These are phyloP conservation scores for Candida bentonensis DNA, from an alignment of 805 yeast species.

Conservation along the genomic window DNA sequence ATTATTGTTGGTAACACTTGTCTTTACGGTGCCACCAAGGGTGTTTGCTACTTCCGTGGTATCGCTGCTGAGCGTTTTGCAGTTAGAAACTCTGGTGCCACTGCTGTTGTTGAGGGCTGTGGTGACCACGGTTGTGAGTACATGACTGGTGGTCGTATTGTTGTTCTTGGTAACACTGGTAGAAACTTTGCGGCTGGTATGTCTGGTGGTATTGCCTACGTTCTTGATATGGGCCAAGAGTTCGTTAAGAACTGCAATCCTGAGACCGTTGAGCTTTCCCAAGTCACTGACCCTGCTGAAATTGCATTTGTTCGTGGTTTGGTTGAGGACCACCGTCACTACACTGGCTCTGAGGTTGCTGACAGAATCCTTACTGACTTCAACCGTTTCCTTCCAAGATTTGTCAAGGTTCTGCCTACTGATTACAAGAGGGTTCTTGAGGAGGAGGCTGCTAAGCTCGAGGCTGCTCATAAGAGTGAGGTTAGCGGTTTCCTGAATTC, in stretches of 20 bases:
- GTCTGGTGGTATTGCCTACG: constrained; percentile 98
- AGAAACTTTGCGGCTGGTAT: constrained; percentile 94
- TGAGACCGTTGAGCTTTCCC: constrained; percentile 68
- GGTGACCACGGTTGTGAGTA: constrained; percentile 99
- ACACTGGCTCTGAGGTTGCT: constrained; percentile 86
- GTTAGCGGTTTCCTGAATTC: constrained; percentile 47
- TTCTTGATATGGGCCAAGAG: constrained; percentile 88
- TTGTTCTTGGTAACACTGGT: constrained; percentile 82
- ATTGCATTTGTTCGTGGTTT: constrained; percentile 87
- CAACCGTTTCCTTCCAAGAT: constrained; percentile 74
- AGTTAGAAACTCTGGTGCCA: constrained; percentile 97
- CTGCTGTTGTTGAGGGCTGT: constrained; percentile 89
- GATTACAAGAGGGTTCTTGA: constrained; percentile 87
- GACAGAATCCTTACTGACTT: constrained; percentile 70
- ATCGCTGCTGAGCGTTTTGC: constrained; percentile 97
- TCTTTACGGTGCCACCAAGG: constrained; percentile 94
- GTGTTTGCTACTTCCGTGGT: constrained; percentile 88
- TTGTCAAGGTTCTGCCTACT: constrained; percentile 83
- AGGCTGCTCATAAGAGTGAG: constrained; percentile 44
- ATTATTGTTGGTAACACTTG: constrained; percentile 95
- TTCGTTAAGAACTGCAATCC: constrained; percentile 65
- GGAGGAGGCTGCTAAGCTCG: constrained; percentile 51
- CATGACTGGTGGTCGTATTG: constrained; percentile 98
- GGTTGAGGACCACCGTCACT: constrained; percentile 89
- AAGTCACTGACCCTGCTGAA: constrained; percentile 74